These are phyloP conservation scores for Rosa lucieae DNA, from an alignment of 306 rosid species.

Conservation along the genomic window DNA sequence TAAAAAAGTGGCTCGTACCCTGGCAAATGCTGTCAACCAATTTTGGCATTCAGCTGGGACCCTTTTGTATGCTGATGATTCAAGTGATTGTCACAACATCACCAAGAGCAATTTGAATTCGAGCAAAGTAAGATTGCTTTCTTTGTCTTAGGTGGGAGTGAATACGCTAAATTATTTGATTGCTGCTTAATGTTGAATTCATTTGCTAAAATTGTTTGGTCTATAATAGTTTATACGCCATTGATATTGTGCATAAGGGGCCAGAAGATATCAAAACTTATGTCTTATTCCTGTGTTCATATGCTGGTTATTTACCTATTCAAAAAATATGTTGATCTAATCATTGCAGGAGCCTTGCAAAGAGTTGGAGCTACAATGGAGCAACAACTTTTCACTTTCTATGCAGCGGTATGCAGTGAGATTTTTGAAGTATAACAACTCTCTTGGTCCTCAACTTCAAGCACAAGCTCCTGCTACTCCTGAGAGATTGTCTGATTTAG, in stretches of 20 bases:
- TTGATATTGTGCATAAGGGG: conserved; percentile 6
- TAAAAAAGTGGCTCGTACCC: conserved; percentile 66
- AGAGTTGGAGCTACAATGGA: conserved; percentile 43
- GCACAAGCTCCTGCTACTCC: conserved; percentile 84
- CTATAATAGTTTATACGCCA: not conserved
- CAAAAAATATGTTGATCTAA: conserved; percentile 20
- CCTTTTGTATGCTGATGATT: conserved; percentile 39
- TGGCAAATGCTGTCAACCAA: conserved; percentile 89
- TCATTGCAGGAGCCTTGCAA: conserved; percentile 62
- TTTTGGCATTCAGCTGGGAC: conserved; percentile 91
- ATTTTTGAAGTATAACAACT: conserved; percentile 62
- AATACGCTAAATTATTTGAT: conserved; percentile 1
- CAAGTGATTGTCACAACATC: conserved; percentile 24
- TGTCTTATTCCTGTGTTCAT: conserved; percentile 15
- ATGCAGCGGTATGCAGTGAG: conserved; percentile 73
- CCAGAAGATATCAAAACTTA: conserved; percentile 8
- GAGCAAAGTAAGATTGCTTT: conserved; percentile 22
- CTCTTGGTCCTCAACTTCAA: conserved; percentile 46
- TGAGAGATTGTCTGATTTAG: conserved; percentile 66
- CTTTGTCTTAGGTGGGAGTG: conserved; percentile 2
- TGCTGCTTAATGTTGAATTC: conserved; percentile 17
- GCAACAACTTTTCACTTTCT: conserved; percentile 36
- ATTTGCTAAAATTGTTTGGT: conserved; percentile 23
- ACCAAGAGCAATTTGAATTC: conserved; percentile 20
- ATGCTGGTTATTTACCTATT: not conserved